A percentile compares a stretch with the other conserved stretches of the same genome.
phyloP scores from a whole-genome alignment of 75 land plant species.

The Gnetum montanum region DNA sequence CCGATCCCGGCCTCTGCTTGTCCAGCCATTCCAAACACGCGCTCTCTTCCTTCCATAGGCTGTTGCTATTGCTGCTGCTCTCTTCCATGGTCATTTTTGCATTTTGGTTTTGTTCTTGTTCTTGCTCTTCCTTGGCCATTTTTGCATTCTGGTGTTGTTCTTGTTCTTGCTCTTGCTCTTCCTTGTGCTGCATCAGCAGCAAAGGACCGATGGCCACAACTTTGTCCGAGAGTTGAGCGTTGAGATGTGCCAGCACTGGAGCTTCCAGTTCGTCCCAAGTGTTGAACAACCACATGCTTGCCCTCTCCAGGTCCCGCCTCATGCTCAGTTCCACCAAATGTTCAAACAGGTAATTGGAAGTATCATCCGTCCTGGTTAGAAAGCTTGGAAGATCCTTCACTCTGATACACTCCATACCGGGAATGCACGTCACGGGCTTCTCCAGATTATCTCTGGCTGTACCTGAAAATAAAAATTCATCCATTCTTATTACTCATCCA shows the following conservation, averaged over 20 bases:
- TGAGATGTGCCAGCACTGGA: slow-evolving; percentile 1
- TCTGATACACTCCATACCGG: slow-evolving; percentile 3
- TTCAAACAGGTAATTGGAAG: slow-evolving; percentile 5
- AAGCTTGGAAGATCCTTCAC: slow-evolving; percentile 11
- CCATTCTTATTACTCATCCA: no score
- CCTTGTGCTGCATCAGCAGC: no score
- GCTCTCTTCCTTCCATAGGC: slow-evolving; percentile 26
- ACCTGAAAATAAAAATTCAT: no score
- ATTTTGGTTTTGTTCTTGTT: background rate
- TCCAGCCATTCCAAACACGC: slow-evolving; percentile 28
- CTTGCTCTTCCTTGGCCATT: no score
- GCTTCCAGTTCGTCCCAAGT: slow-evolving; percentile 3
- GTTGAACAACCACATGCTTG: slow-evolving; percentile 2
- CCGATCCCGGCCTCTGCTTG: slow-evolving; percentile 5
- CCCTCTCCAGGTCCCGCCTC: no score
- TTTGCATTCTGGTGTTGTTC: no score
- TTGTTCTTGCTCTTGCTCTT: no score
- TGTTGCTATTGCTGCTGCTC: background rate
- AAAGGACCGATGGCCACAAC: slow-evolving; percentile 8
- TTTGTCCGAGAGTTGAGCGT: background rate
- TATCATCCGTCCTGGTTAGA: background rate
- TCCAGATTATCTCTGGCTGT: no score
- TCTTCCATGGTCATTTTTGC: no score
- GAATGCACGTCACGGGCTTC: no score
- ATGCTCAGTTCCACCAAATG: background rate